phyloP scores from a whole-genome alignment of 2,329 filamentous ascomycete species.

The Aspergillus texensis region DNA sequence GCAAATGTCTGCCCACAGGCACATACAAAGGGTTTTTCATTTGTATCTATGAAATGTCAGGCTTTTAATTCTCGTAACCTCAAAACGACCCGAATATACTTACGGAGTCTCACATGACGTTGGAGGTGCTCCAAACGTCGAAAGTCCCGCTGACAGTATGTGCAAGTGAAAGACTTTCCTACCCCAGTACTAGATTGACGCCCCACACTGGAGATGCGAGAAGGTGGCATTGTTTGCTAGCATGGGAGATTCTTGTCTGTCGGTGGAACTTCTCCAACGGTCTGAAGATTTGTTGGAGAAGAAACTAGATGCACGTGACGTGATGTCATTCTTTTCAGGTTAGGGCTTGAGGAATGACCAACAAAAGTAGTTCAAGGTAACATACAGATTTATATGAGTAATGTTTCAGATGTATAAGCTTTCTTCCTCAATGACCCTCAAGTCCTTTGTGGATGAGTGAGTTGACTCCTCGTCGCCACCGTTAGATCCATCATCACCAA shows the following conservation, averaged over 20 bases:
- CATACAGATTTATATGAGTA: no score
- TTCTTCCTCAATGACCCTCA: no score
- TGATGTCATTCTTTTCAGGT: background rate
- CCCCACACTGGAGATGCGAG: background rate
- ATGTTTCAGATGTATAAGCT: no score
- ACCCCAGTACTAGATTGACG: background rate
- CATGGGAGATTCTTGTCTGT: background rate
- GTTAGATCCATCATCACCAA: no score
- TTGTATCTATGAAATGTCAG: conserved; percentile 14
- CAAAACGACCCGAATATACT: background rate
- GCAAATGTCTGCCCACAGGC: conserved; percentile 16
- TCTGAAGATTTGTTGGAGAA: background rate
- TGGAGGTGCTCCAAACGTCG: conserved; percentile 18
- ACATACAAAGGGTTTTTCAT: conserved; percentile 20
- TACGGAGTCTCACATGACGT: conserved; percentile 18
- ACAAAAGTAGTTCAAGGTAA: no score
- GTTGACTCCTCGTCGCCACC: no score
- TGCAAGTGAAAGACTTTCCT: conserved; percentile 2
- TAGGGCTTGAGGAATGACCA: background rate
- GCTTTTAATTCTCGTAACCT: background rate
- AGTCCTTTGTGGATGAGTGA: no score
- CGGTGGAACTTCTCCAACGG: background rate
- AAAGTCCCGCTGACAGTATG: conserved; percentile 15
- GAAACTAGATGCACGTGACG: background rate
- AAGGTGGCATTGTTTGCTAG: background rate